Conservation (phyloP, 2,329 filamentous ascomycete genomes). For the Atkinsonella texensis region DNA sequence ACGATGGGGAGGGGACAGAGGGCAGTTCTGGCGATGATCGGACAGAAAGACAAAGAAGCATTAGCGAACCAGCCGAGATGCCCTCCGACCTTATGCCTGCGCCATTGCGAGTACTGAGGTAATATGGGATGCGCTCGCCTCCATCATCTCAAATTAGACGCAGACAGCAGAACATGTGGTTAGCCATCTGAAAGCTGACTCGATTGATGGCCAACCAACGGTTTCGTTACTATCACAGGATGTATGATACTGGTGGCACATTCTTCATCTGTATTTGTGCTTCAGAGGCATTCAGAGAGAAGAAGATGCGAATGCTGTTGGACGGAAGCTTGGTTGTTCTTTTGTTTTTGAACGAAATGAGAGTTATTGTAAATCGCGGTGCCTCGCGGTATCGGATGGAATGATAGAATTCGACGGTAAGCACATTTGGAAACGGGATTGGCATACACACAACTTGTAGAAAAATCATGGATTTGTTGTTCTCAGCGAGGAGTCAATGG, state of each 20-base stretch:
- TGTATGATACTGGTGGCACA: not conserved
- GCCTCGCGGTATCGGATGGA: not conserved
- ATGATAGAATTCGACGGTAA: not conserved
- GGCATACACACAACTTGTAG: not conserved
- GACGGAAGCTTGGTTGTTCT: not conserved
- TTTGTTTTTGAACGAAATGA: not conserved
- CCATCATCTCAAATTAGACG: not conserved
- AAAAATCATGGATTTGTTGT: slow-evolving; percentile 2
- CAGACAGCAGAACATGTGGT: not conserved
- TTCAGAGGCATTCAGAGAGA: too few species aligned
- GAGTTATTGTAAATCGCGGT: not conserved
- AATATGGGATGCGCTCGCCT: slow-evolving; percentile 2
- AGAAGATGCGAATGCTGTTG: not conserved
- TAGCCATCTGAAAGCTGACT: not conserved
- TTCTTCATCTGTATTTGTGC: not conserved
- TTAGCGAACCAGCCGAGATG: slow-evolving; percentile 29
- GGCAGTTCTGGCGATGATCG: slow-evolving; percentile 38
- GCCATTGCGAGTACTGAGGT: slow-evolving; percentile 21
- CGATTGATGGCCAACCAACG: not conserved
- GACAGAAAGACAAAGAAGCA: slow-evolving; percentile 46
- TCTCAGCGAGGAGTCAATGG: slow-evolving; percentile 8
- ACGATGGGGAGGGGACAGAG: slow-evolving; percentile 50
- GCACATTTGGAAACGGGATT: slow-evolving; percentile 4
- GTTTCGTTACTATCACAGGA: not conserved
- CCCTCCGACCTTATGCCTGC: slow-evolving; percentile 21